These are phyloP conservation scores for Cicer cuneatum DNA, from an alignment of 306 rosid species.

Conservation along the genomic window DNA sequence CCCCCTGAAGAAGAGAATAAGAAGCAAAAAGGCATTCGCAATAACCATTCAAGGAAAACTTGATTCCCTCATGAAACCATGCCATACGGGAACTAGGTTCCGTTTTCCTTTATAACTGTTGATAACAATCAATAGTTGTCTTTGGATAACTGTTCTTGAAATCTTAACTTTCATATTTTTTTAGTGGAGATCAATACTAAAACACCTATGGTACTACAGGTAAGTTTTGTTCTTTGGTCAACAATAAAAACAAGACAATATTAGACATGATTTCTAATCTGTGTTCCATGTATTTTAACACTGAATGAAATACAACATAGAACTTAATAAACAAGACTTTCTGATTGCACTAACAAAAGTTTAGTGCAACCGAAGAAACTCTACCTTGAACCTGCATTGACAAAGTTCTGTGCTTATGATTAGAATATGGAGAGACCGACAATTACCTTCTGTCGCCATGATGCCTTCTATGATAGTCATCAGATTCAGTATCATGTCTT, in stretches of 20 bases:
- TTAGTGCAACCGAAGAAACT: not conserved
- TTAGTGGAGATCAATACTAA: not conserved
- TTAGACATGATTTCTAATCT: not conserved
- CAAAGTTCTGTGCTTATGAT: slow-evolving; percentile 22
- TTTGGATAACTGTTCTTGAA: not conserved
- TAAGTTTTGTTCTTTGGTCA: not conserved
- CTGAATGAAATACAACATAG: not conserved
- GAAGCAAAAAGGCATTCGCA: slow-evolving; percentile 5
- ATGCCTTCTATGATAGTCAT: slow-evolving; percentile 50
- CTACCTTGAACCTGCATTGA: slow-evolving; percentile 10
- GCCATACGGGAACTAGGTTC: not conserved
- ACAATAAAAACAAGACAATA: slow-evolving; percentile 4
- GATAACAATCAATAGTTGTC: not conserved
- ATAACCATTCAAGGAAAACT: not conserved
- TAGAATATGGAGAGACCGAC: slow-evolving; percentile 17
- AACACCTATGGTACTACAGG: not conserved
- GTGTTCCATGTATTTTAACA: not conserved
- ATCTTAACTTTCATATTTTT: not conserved
- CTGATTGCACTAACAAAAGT: not conserved
- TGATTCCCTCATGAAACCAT: not conserved
- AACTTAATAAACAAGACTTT: slow-evolving; percentile 5
- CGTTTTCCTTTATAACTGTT: not conserved
- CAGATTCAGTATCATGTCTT: slow-evolving; percentile 50
- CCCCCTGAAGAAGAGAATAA: not conserved
- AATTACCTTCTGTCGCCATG: slow-evolving; percentile 52